Base-by-base conservation (phyloP, 106 monocot species). In the Ottelia alismoides region DNA sequence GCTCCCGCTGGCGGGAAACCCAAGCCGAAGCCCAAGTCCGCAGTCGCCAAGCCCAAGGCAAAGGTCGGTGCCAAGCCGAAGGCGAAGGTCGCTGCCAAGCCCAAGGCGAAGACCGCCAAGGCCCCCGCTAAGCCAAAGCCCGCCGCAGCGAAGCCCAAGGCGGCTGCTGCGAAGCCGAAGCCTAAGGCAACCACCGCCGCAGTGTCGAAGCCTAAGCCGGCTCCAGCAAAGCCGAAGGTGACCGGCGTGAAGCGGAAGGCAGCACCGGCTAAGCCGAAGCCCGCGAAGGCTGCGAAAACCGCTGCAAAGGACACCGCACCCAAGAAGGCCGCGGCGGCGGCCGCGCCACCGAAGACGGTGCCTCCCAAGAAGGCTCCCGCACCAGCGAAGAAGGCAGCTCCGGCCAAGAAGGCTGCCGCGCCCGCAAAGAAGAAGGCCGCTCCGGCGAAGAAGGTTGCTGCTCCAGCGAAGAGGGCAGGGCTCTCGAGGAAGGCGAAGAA, bases 401-500 rank as follows among this genome's bases (percentile, higher is more conserved):
- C 58, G 7, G 19, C 52, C 20, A 18, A 51, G 12, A 68, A 72
- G 57, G 21, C 31, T 22, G 45, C 31, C 2, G 31, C 68, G 1
- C 51, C 58, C 29, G 57, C 61, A 11, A 55, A 46, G 60, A 47
- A 44, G 35, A 45, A 31, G 1, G 27, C 72, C 1, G 61, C 60
- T 20, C 55, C 55, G 12, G 47, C 31, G 61, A 76, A 66, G 43
- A 78, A 67, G 72, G 25, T 63, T 10, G 43, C 28, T 4, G 57
- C 57, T 0, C 69, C 83, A 40, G 64, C 67, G 44, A 83, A 68
- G 66, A 79, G 66, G 56, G 47, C 57, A 11, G 58, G 57, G 5
- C 62, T 58, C 26, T 51, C 73, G 3, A 82, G 66, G 55, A 76
- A 66, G 48, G 72, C 66, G 1, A 66, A 71, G 67, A 74, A 78